Conservation (phyloP, 768 basidiomycete species). For the Nevesoporus exiguus region DNA sequence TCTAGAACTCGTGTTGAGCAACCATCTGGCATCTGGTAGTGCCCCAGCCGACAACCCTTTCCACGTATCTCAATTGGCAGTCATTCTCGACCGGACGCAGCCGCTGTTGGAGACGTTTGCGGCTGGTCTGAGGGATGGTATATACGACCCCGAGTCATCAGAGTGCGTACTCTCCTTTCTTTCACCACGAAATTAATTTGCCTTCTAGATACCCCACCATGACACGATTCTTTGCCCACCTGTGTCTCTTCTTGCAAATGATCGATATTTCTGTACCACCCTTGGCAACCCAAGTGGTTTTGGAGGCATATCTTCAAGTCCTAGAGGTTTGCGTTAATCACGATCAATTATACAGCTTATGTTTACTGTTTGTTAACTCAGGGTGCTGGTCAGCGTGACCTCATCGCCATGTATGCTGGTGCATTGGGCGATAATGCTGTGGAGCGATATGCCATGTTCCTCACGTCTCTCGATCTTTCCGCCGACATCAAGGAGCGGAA, state of each 20-base stretch:
- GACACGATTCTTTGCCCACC: slow-evolving; percentile 90
- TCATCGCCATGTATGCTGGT: slow-evolving; percentile 93
- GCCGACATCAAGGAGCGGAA: slow-evolving; percentile 63
- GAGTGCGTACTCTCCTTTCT: slow-evolving; percentile 47
- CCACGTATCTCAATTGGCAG: slow-evolving; percentile 76
- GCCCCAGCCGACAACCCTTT: slow-evolving; percentile 70
- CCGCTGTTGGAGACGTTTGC: slow-evolving; percentile 69
- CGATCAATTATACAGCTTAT: not conserved
- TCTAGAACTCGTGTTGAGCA: slow-evolving; percentile 2
- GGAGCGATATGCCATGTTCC: slow-evolving; percentile 88
- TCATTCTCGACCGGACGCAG: slow-evolving; percentile 70
- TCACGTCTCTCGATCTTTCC: slow-evolving; percentile 69
- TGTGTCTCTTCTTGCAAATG: slow-evolving; percentile 84
- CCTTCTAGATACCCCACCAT: slow-evolving; percentile 58
- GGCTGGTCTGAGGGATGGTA: slow-evolving; percentile 48
- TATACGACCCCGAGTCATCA: slow-evolving; percentile 43
- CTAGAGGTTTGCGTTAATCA: slow-evolving; percentile 57
- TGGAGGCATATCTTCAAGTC: slow-evolving; percentile 85
- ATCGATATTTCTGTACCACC: slow-evolving; percentile 74
- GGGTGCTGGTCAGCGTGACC: slow-evolving; percentile 73
- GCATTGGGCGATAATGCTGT: slow-evolving; percentile 89
- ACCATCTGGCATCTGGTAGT: slow-evolving; percentile 29
- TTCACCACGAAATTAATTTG: not conserved
- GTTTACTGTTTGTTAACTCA: slow-evolving; percentile 23
- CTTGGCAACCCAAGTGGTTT: slow-evolving; percentile 70